Evolutionary conservation across 2,329 filamentous ascomycete genomes (phyloP).

Genomic region (Scopulariopsis brevicaulis): DNA sequence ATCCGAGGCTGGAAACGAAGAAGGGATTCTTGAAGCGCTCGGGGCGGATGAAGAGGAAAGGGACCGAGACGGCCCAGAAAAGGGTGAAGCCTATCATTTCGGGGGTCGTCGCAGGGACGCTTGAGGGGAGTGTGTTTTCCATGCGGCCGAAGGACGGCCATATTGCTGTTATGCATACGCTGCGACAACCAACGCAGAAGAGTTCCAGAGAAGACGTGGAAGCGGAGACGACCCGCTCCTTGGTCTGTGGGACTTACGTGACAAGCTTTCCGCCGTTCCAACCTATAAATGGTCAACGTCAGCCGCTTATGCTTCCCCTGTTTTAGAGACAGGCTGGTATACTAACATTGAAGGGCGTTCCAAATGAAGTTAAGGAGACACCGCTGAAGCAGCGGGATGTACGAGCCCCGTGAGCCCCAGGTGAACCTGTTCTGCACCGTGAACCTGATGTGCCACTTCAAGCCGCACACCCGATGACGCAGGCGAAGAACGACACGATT

Average conservation of each 20-base stretch:
- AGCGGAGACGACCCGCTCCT: no score
- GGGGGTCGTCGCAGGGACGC: conserved; percentile 23
- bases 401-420: conserved; percentile 35
- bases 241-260: conserved; percentile 2
- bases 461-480: conserved; percentile 31
- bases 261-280: conserved; percentile 22
- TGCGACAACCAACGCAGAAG: neutral
- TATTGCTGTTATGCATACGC: neutral
- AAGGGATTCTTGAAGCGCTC: conserved; percentile 37
- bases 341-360: conserved; percentile 29
- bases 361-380: conserved; percentile 38
- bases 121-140: conserved; percentile 29
- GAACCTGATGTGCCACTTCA: conserved; percentile 38
- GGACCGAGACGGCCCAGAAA: conserved; percentile 36
- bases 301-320: neutral
- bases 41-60: conserved; percentile 34
- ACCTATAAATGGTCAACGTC: conserved; percentile 7
- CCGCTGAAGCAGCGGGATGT: conserved; percentile 33
- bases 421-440: conserved; percentile 36
- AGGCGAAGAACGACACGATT: conserved; percentile 28
- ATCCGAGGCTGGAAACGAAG: conserved; percentile 28
- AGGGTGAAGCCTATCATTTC: conserved; percentile 37
- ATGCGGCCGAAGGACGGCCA: conserved; percentile 21
- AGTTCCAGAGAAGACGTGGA: neutral
- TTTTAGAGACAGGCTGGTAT: no score